Percentiles rank a stretch among this genome's conserved stretches.
Evolutionary conservation across 83 land plant species (phyloP).

Genomic region (Thuja plicata): DNA sequence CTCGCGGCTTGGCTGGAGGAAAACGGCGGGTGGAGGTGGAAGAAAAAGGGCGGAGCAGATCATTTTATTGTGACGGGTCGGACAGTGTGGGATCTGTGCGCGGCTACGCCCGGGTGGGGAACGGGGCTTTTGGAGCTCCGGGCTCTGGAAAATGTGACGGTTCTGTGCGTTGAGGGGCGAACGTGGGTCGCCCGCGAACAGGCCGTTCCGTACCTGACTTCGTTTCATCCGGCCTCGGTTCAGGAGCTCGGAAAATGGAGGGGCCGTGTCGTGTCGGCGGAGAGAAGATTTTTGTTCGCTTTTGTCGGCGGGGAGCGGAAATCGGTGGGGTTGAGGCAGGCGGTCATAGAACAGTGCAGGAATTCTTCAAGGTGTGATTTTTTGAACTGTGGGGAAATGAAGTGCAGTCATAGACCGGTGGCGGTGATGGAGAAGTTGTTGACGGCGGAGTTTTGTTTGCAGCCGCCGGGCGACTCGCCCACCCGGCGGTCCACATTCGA

Average conservation of each 20-base stretch:
- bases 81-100: slow-evolving; percentile 36
- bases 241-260: slow-evolving; percentile 18
- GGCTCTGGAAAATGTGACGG: slow-evolving; percentile 27
- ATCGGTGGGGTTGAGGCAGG: slow-evolving; percentile 30
- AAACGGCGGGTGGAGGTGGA: neutral
- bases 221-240: slow-evolving; percentile 28
- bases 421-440: slow-evolving; percentile 13
- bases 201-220: slow-evolving; percentile 43
- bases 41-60: neutral
- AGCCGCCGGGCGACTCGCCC: slow-evolving; percentile 29
- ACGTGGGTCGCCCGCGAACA: slow-evolving; percentile 27
- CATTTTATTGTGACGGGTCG: slow-evolving; percentile 28
- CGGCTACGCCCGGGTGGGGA: slow-evolving; percentile 20
- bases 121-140: slow-evolving; percentile 15
- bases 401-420: slow-evolving; percentile 29
- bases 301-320: slow-evolving; percentile 29
- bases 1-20: neutral
- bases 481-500: slow-evolving; percentile 30
- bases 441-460: slow-evolving; percentile 13
- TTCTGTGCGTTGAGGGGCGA: slow-evolving; percentile 23
- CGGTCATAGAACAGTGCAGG: slow-evolving; percentile 36
- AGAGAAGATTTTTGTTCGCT: slow-evolving; percentile 14
- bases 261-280: neutral
- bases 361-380: slow-evolving; percentile 21
- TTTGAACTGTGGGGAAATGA: slow-evolving; percentile 23